phyloP scores from a whole-genome alignment of 169 alveolate genomes.

The Neospora caninum region DNA sequence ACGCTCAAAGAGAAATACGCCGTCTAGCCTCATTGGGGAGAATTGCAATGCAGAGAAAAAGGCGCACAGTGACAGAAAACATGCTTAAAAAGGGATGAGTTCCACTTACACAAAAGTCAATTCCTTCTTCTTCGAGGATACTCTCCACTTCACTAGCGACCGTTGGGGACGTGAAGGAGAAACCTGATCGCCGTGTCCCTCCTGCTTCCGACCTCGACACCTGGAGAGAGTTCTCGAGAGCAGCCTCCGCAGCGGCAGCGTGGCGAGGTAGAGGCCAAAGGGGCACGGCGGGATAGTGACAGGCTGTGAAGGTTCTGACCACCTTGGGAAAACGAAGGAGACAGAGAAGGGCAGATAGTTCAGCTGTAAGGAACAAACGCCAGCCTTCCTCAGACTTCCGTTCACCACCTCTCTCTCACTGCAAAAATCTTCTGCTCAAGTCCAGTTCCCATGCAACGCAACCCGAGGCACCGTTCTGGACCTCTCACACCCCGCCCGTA shows the following conservation, averaged over 20 bases:
- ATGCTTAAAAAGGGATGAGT: background rate
- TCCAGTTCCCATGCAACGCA: no score
- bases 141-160: background rate
- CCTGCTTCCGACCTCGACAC: background rate
- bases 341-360: background rate
- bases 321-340: background rate
- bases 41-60: no score
- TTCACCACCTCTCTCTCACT: no score
- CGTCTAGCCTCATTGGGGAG: no score
- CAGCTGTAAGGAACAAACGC: background rate
- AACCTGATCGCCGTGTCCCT: background rate
- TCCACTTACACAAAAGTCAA: background rate
- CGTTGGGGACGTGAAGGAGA: slow-evolving; percentile 1
- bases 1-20: no score
- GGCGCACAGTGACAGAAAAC: background rate
- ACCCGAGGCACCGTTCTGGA: no score
- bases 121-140: background rate
- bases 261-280: background rate
- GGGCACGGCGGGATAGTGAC: background rate
- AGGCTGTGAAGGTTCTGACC: background rate
- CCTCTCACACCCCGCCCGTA: no score
- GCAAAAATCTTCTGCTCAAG: no score
- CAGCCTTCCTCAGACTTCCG: background rate
- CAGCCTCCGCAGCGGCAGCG: background rate
- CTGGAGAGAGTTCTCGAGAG: no score